Base-by-base conservation (phyloP, 495 filamentous ascomycete genomes). In the Hypoxylon lienhwacheense region DNA sequence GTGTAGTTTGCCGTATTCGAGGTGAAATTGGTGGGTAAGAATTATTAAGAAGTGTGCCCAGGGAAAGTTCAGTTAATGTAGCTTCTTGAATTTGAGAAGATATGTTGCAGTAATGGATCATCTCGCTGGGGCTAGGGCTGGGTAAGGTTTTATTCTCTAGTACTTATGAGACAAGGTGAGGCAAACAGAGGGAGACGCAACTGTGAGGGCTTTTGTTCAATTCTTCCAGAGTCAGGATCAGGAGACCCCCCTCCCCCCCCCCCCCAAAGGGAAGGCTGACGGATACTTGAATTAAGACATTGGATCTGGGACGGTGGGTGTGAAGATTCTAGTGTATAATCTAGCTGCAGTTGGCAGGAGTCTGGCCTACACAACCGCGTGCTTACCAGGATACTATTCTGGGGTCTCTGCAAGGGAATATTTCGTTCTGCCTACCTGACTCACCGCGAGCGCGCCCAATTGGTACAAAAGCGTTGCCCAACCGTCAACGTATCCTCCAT, bases 371-470 rank as follows among this genome's bases (percentile, higher is more conserved):
- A 22, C 37, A 24, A 35, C 57, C 58, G 58, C 58, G 58, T 61
- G 58, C 58, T 51, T 26, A 46, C 58, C 36, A 55, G 58, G 58
- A 61, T 61, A 16, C 46, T 42, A 47, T 61, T 47, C 47, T 52
- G 52, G 52, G 58, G 57, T 52, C 56, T 39, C 58, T 55, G 58
- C 57, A 61, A 55, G 58, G 52, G 51, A 55, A 55, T 42, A n/a
- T n/a, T n/a, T 53, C 45, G 57, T 40, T 61, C 50, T 61, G 49
- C 50, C 47, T 56, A 55, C 58, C 47, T 61, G 58, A 61, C 47
- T 61, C 58, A 61, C 58, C 52, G 57, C 47, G 47, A 61, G 58
- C n/a, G 58, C 58, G 52, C 58, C 58, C 58, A 61, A 61, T 61
- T 35, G 31, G 19, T 61, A 53, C 19, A 44, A 17, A 52, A 52